A percentile compares a stretch with the other conserved stretches of the same genome.
phyloP scores from a whole-genome alignment of 305 asterid genomes.

The Fraxinus albicans region DNA sequence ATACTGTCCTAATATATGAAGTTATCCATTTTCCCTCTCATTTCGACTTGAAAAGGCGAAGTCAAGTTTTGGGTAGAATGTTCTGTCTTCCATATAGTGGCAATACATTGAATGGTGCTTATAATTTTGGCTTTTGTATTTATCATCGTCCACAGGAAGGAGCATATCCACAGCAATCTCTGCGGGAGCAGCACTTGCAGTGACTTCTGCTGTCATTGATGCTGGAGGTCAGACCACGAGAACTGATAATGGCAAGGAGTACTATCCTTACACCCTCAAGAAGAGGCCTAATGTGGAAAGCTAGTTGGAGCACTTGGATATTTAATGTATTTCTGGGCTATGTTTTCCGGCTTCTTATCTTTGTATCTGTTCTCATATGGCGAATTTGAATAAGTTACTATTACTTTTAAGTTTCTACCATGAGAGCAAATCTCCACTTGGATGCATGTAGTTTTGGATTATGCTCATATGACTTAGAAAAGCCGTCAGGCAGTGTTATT shows the following conservation, averaged over 20 bases:
- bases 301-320: not conserved
- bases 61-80: not conserved
- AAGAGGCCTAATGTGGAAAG: not conserved
- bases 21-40: not conserved
- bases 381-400: not conserved
- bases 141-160: not conserved
- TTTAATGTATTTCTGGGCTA: not conserved
- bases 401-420: not conserved
- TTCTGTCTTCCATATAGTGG: not conserved
- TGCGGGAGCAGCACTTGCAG: not conserved
- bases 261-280: not conserved
- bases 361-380: not conserved
- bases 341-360: not conserved
- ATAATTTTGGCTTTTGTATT: not conserved
- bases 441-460: not conserved
- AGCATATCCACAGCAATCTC: not conserved
- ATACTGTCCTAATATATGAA: not conserved
- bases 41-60: not conserved
- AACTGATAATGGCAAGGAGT: not conserved
- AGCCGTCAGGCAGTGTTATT: slow-evolving; percentile 12
- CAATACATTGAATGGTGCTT: not conserved
- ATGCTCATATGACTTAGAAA: slow-evolving; percentile 14
- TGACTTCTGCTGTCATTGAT: not conserved
- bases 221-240: not conserved
- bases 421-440: not conserved